Evolutionary conservation across 164 flowering plant species (phyloP).

Genomic region (Annona cherimola): DNA sequence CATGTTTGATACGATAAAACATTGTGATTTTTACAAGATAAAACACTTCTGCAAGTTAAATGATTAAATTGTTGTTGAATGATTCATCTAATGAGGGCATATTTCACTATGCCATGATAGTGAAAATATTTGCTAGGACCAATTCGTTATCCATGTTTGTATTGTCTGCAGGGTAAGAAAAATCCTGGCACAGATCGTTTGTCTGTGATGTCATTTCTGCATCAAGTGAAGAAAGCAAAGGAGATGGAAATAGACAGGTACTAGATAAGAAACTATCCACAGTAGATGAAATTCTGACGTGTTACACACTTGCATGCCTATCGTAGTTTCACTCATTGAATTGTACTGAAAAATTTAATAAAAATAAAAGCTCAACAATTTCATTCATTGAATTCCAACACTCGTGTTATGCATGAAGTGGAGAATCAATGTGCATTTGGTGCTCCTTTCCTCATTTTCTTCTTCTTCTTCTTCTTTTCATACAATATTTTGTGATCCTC

Average conservation of each 20-base stretch:
- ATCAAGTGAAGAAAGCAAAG: conserved; percentile 63
- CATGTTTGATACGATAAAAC: neutral
- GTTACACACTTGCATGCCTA: neutral
- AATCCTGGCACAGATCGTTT: conserved; percentile 77
- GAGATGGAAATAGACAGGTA: conserved; percentile 94
- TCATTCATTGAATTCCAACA: neutral
- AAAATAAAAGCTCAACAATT: neutral
- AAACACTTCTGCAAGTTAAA: neutral
- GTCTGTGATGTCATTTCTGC: conserved; percentile 60
- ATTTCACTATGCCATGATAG: neutral
- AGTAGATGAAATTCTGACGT: no score
- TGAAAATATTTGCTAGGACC: neutral
- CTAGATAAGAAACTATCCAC: neutral
- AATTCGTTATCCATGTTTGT: neutral
- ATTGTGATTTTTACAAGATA: neutral
- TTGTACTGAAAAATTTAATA: no score
- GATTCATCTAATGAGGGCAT: neutral
- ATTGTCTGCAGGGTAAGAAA: conserved; percentile 70
- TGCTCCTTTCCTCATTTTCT: no score
- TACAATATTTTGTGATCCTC: neutral
- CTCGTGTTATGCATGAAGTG: no score
- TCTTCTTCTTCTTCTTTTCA: no score
- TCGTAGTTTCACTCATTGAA: neutral
- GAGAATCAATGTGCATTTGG: no score
- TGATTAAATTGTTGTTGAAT: neutral